phyloP scores from a whole-genome alignment of 257 asterid genomes.

The Nyctanthes arbortristis region DNA sequence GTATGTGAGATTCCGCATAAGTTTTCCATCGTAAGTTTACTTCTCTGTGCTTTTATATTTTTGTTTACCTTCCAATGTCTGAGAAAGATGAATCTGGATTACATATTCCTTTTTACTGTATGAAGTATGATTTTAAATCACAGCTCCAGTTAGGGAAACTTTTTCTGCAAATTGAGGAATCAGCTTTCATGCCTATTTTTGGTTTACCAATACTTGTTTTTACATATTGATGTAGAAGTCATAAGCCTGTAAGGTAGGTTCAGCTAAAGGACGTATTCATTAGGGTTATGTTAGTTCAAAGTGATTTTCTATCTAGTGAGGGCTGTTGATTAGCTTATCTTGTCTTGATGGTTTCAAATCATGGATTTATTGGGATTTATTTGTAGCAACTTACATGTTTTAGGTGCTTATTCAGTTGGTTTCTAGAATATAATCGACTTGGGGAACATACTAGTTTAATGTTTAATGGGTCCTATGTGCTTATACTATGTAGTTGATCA shows the following conservation, averaged over 20 bases:
- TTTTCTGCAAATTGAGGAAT: background rate
- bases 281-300: background rate
- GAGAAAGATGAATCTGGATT: slow-evolving; percentile 7
- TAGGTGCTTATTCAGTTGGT: background rate
- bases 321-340: background rate
- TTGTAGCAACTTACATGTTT: background rate
- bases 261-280: background rate
- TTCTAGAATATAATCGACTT: background rate
- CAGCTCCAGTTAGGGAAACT: background rate
- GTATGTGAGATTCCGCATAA: slow-evolving; percentile 78
- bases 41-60: slow-evolving; percentile 10
- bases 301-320: background rate
- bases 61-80: background rate
- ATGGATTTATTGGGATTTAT: background rate
- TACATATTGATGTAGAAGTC: background rate
- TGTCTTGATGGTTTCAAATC: background rate
- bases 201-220: background rate
- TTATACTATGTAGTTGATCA: background rate
- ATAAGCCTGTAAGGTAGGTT: background rate
- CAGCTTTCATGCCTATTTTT: background rate
- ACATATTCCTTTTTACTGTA: background rate
- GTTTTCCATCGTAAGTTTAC: slow-evolving; percentile 75
- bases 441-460: background rate
- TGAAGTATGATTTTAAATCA: slow-evolving; percentile 10
- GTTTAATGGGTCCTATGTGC: background rate